Evolutionary conservation across 257 asterid species (phyloP), one percentile per base, ranked within the genome.

Genomic region (Solanum pennellii): DNA sequence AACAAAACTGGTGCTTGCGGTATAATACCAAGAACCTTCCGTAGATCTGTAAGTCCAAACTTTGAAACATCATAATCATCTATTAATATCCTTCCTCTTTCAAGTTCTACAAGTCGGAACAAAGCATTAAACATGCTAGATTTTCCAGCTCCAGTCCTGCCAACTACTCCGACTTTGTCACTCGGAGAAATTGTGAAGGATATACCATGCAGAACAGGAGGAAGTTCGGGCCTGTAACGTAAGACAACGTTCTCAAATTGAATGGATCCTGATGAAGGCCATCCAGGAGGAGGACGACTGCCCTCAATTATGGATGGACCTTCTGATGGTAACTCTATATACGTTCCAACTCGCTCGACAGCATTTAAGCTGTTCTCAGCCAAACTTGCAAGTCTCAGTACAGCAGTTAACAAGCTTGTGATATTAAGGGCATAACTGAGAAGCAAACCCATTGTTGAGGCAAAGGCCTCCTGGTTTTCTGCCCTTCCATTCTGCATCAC

Each of bases 101-200:
- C 99, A 89, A 94, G 92, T 89, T 95, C 98, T 86, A 97, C 99
- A 73, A 97, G 93, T 68, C 99, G 93, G 89, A 97, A 97, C 91
- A 97, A 89, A 87, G 98, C 98, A 93, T 97, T 97, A 59, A 97
- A 95, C 98, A 97, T 94, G 92, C 99, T 97, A 27, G 99, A 97
- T 87, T 97, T 97, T 86, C 99, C 99, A 18, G 99, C 99, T 35
- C 99, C 99, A 8, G 99, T 97, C 90, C 99, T 93, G 73, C 99
- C 99, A 85, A 95, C 98, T 76, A 97, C 95, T 76, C 99, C 99
- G 49, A 97, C 98, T 92, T 95, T 97, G 86, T 95, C 98, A 84
- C 96, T 94, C 0, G 98, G 96, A 88, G 98, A 91, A 87, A 97
- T 94, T 18, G 85, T 90, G 90, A 95, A 97, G 60, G 98, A 94